These are phyloP conservation scores for Aspergillus puulaauensis DNA, from an alignment of 2,329 filamentous ascomycete genomes.

Conservation along the genomic window DNA sequence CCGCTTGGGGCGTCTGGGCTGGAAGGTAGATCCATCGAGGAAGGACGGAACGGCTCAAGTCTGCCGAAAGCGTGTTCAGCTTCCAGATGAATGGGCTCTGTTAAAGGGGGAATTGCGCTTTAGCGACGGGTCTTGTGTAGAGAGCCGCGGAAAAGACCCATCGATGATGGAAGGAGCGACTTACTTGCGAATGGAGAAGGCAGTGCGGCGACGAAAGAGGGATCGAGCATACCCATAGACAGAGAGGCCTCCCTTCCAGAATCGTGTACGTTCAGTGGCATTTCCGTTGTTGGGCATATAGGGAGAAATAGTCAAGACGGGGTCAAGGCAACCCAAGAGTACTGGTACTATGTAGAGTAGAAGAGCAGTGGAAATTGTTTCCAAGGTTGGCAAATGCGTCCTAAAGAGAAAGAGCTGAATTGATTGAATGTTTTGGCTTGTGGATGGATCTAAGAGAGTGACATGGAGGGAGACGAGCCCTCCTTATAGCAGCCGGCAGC, in stretches of 20 bases:
- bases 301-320: not conserved
- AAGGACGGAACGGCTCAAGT: conserved; percentile 14
- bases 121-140: conserved; percentile 2
- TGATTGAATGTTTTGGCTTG: not conserved
- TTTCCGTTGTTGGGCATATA: conserved; percentile 25
- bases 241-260: conserved; percentile 32
- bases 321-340: not conserved
- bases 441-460: not conserved
- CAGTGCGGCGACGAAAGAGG: conserved; percentile 23
- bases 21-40: conserved; percentile 9
- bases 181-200: conserved; percentile 27
- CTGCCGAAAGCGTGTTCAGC: conserved; percentile 30
- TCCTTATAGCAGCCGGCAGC: conserved; percentile 9
- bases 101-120: conserved; percentile 2
- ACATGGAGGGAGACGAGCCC: not conserved
- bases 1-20: not conserved
- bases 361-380: not conserved
- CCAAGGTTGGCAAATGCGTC: not conserved
- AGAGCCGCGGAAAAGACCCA: conserved; percentile 1
- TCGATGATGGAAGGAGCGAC: conserved; percentile 4
- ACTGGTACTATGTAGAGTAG: not conserved
- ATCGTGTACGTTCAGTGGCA: conserved; percentile 30
- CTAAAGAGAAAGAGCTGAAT: not conserved
- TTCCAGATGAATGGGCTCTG: conserved; percentile 28
- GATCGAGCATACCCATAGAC: conserved; percentile 28